Evolutionary conservation across 2,329 filamentous ascomycete genomes (phyloP).

Genomic region (Onygena corvina): DNA sequence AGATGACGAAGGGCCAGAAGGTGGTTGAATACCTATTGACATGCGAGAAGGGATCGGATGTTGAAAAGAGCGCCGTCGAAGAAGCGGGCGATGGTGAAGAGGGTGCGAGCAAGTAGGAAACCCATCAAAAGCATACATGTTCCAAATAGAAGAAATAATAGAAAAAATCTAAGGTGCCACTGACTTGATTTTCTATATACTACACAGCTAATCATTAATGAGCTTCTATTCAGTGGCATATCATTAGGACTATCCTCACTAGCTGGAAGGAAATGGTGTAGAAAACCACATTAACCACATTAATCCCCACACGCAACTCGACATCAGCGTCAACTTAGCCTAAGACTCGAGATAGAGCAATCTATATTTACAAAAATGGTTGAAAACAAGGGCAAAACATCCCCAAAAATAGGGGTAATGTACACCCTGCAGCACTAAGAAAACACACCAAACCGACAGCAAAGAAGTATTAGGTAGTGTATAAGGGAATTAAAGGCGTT

Average conservation of each 20-base stretch:
- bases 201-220: neutral
- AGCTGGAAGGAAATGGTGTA: neutral
- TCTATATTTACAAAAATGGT: slow-evolving; percentile 4
- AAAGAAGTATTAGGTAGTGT: neutral
- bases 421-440: neutral
- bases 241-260: neutral
- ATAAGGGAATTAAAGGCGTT: neutral
- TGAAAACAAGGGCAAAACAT: neutral
- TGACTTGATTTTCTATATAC: neutral
- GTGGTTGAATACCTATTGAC: slow-evolving; percentile 34
- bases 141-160: too few relatives aligned
- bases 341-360: neutral
- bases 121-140: neutral
- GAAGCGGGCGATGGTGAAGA: slow-evolving; percentile 11
- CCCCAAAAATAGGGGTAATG: neutral
- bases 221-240: neutral
- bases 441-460: neutral
- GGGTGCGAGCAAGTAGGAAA: neutral
- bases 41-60: slow-evolving; percentile 27
- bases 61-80: slow-evolving; percentile 20
- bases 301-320: too few relatives aligned
- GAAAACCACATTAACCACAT: neutral
- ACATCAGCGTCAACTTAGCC: neutral
- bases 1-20: slow-evolving; percentile 26
- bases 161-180: neutral